A percentile compares a stretch with the other conserved stretches of the same genome.
Conservation (phyloP, 2,329 filamentous ascomycete genomes). For the Alternaria angustiovoidea region DNA sequence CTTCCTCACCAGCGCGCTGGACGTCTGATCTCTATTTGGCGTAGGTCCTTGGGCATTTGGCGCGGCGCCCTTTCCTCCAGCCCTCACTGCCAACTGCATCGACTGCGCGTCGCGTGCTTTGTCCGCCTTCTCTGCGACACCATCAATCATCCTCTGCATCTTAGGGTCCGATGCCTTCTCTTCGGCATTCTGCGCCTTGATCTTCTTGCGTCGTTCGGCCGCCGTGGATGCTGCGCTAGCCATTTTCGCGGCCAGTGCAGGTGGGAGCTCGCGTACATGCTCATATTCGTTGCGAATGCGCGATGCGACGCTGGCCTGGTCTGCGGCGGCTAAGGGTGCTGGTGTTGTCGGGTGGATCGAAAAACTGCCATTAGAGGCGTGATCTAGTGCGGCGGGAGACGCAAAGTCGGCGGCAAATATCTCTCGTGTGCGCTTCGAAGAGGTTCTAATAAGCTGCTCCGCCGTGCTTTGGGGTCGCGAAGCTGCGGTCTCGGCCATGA, state of each 20-base stretch:
- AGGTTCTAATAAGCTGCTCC: slow-evolving; percentile 50
- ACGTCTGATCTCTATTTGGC: slow-evolving; percentile 59
- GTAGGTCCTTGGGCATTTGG: slow-evolving; percentile 66
- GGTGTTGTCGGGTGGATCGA: slow-evolving; percentile 56
- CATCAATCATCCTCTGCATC: slow-evolving; percentile 73
- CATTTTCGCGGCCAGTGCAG: slow-evolving; percentile 80
- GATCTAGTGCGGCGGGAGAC: slow-evolving; percentile 52
- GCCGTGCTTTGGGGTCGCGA: slow-evolving; percentile 27
- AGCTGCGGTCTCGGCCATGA: slow-evolving; percentile 33
- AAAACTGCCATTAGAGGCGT: slow-evolving; percentile 49
- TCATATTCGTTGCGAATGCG: slow-evolving; percentile 79
- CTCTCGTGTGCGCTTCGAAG: slow-evolving; percentile 63
- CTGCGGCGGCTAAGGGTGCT: slow-evolving; percentile 54
- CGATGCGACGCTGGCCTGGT: slow-evolving; percentile 59
- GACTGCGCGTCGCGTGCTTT: slow-evolving; percentile 58
- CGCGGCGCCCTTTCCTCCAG: slow-evolving; percentile 55
- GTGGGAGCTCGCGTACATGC: slow-evolving; percentile 77
- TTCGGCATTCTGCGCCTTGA: slow-evolving; percentile 60
- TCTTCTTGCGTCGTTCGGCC: slow-evolving; percentile 70
- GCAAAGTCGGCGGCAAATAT: slow-evolving; percentile 63
- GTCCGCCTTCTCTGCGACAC: slow-evolving; percentile 60
- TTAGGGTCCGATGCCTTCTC: slow-evolving; percentile 61
- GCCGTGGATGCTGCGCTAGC: slow-evolving; percentile 66
- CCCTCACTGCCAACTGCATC: slow-evolving; percentile 65
- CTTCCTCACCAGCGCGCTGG: slow-evolving; percentile 68